Evolutionary conservation across 2,329 filamentous ascomycete species (phyloP), one percentile per base, ranked within the genome.

Genomic region (Paracorniculantispora psalliotae): DNA sequence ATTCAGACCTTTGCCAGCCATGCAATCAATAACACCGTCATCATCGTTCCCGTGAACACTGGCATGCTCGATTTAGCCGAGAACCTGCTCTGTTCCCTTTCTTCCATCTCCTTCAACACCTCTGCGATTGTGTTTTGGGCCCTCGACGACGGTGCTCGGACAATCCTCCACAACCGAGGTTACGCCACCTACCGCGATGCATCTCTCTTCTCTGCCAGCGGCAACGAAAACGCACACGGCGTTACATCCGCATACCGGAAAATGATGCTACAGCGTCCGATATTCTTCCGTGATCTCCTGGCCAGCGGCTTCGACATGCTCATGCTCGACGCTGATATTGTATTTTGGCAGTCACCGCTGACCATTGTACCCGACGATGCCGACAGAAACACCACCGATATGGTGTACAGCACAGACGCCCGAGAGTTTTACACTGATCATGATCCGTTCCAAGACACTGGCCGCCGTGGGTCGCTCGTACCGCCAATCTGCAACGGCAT

Each of bases 401-500:
- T 52, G 30, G 35, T 39, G 6, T 52, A 52, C 30, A 52, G 49
- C 49, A 52, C 49, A 8, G 49, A 52, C 17, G 49, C 49, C 5
- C 49, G 49, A 28, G 30, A 52, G n/a, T 52, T 52, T 17, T 52
- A 19, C 23, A 52, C 49, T 17, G 30, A 35, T 15, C 28, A 39
- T 17, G 35, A 52, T 12, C 28, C 49, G 10, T 52, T 52, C 23
- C 10, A 21, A 15, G 30, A 52, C 19, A 39, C 10, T 1, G 19
- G 12, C 19, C 49, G 49, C 30, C 49, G 49, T 1, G 49, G 49
- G 21, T 23, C 30, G 30, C 35, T 23, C 4, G 37, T 52, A 9
- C 49, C 49, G n/a, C 49, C 49, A 8, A 52, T 52, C n/a, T 52
- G 49, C 49, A 52, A 52, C 30, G 49, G 49, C 49, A 52, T 52